Percentiles rank a stretch among this genome's conserved stretches.
Conservation (phyloP, 78 protist species). For the Dictyostelium discoideum region dicty_2.7 NC_007091.3:2618501-2619000, state of each 20-base stretch:
- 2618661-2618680: neutral
- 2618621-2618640: neutral
- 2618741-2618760: neutral
- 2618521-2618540: neutral
- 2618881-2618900: slow-evolving; percentile 17
- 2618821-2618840: neutral
- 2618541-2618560: neutral
- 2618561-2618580: neutral
- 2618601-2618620: neutral
- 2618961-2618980: neutral
- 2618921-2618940: neutral
- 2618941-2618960: neutral
- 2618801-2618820: neutral
- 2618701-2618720: neutral
- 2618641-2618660: neutral
- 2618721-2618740: neutral
- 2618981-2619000: neutral
- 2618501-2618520: neutral
- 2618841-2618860: neutral
- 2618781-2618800: neutral
- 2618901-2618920: neutral
- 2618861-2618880: slow-evolving; percentile 3
- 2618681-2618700: neutral
- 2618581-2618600: neutral
- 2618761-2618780: neutral